Evolutionary conservation across 768 basidiomycete genomes (phyloP), one percentile per base, ranked within the genome.

Genomic region (Boletus pseudo-olivaceus): DNA sequence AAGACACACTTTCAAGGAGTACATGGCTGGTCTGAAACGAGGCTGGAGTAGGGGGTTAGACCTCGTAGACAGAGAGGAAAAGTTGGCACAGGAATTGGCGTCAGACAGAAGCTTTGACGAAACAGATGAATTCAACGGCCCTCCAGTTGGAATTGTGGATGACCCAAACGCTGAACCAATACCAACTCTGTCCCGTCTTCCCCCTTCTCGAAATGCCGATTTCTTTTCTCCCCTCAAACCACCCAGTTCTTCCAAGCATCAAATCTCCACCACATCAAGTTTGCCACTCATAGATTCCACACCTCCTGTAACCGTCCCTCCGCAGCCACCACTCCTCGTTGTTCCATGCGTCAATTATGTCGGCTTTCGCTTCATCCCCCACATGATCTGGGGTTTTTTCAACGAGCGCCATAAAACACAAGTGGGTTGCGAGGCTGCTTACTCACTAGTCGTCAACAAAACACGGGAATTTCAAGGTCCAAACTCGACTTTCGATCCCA

Each of bases 341-440:
- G 82, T 93, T 30, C 77, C 84, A 12, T 92, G 85, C 68, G 77
- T 79, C 37, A 83, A 93, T 63, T 79, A 86, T 60, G 78, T 96
- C 49, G 94, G 94, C 7, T 80, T 95, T 65, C 80, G 78, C 29
- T 89, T 90, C 64, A 84, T 96, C 53, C 94, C 94, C 12, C 72
- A 81, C 61, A 95, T 96, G 93, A 81, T 96, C 44, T 87, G 84
- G 83, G 90, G 85, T 58, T 93, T 93, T 72, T 98, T 97, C 76
- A 94, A 93, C 67, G 86, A 90, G 67, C 84, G 93, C 8, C 74
- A 83, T 44, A 84, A 88, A 64, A 92, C 93, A n/a, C 80, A 73
- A 7, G 71, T 81, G 12, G 96, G 96, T 32, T 87, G 89, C 10
- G 85, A 95, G 60, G 87, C 87, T 11, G 94, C 87, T 0, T 88